Evolutionary conservation across 345 rosid species (phyloP), one percentile per base, ranked within the genome.

Genomic region (Euclidium syriacum): DNA sequence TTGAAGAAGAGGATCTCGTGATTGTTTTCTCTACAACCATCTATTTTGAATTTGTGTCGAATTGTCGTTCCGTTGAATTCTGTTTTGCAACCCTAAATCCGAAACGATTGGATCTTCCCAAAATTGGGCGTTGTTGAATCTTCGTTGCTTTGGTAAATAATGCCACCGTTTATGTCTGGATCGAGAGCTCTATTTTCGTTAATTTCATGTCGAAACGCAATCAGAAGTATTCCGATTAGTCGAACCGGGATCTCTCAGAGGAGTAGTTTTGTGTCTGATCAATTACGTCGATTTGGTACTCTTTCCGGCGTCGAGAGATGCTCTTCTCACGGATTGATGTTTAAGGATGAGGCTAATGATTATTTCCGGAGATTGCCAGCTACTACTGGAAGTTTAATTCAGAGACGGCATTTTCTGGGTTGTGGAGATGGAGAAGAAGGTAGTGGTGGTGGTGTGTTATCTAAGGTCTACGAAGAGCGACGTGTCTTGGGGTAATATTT

Each of bases 361-460:
- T 17, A 67, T 3, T 42, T 57, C 11, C 70, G 73, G 15, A 53
- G 56, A 29, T 41, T 58, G 12, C 57, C 36, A 2, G 41, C 7
- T n/a, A n/a, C n/a, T n/a, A 27, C 53, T 43, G 58, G 46, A 12
- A 54, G 23, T 23, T n/a, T 61, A 25, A 2, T 71, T 43, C 96
- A 82, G 44, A 81, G 74, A 60, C 85, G 95, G 72, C 82, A 46
- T 44, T 90, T 94, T 78, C 84, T 94, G 47, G 96, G 99, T 7
- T 85, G 95, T 18, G 97, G 99, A 20, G 97, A 94, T 29, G 96
- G 96, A 0, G 99, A 94, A 65, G 96, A 85, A 73, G 95, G 85
- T 16, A 92, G 88, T 16, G 77, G 80, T 16, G 95, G 88, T 16
- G 77, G 80, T 44, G 88, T 75, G 68, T 66, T 94, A 52, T 86